Evolutionary conservation across 139 green algal species (phyloP), one percentile per base, ranked within the genome.

Genomic region (Asterochloris sp.): DNA sequence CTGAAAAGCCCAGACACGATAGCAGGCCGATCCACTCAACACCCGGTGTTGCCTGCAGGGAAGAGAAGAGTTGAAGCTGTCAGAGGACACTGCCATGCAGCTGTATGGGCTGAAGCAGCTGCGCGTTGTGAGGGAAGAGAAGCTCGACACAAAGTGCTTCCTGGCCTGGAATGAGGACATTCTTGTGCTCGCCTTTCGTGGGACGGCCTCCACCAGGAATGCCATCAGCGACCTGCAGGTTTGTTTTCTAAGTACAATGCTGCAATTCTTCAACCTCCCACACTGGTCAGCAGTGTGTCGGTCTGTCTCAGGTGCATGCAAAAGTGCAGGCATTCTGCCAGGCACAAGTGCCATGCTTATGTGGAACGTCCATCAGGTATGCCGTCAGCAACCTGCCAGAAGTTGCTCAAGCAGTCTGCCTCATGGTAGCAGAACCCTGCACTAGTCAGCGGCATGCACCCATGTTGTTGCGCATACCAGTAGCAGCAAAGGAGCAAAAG

Each of bases 141-240:
- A 69, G 54, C 67, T 62, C 77, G 69, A 71, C 77, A 81, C 77
- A 75, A 85, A 85, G 75, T 62, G 69, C 61, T 71, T 86, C 1
- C 16, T 86, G 54, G 78, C 83, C 47, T 86, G 83, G 83, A 82
- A 82, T 10, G 13, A 63, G 8, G 47, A 83, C 61, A 83, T 71
- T 24, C 64, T 83, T 38, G 24, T 86, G 23, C 63, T 86, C 26
- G 63, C 83, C 24, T 86, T 86, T 68, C 78, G 83, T 0, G 83
- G 83, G 10, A 86, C 83, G 19, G 78, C 78, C 13, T 83, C 79
- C 47, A 68, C 75, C 29, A 62, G 61, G 16, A 83, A 83, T 62
- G 83, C 74, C 60, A 68, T 75, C 10, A 27, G 69, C 23, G 83
- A 86, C 38, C 62, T 86, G 21, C 62, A 86, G 83, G 83, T 86